Base-by-base conservation (phyloP, 371 early-diverging fungal genomes). In the Phascolomyces articulosus region DNA sequence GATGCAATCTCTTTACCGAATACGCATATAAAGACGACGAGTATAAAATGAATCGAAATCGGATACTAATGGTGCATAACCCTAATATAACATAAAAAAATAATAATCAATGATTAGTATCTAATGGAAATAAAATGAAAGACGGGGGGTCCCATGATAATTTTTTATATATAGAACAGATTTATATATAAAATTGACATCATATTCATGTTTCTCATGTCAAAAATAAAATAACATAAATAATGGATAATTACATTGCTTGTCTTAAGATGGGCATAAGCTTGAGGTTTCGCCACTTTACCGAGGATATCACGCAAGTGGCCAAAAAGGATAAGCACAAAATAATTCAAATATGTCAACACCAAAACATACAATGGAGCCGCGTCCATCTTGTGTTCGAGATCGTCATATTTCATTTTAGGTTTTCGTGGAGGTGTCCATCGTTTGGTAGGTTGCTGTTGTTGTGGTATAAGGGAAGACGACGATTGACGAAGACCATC, bases 1-100 rank as follows among this genome's bases (percentile, higher is more conserved):
- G 16, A 21, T 8, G 8, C n/a, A 31, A 41, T 58, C 21, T 34
- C n/a, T 16, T 47, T 28, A 82, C 82, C 82, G 88, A 70, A 99
- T 97, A 59, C 99, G 90, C 58, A 86, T 78, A 78, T 98, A 99
- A 55, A 99, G 79, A 63, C 96, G 90, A 61, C 99, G 87, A 56
- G 93, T 94, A 85, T 96, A 99, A 82, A 99, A 96, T 69, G 95
- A 96, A 70, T 99, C 96, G 86, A 98, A 95, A 72, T 96, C 96
- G 58, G 95, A 90, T 62, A 93, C 90, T 70, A 96, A 71, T 67
- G 99, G 93, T 40, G 98, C 96, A 80, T 90, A 89, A 40, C 95
- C 93, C 90, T 90, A 40, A 4, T n/a, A 24, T 34, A 2, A 16
- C 23, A 68, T 16, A 48, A n/a, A 48, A 23, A 48, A 20, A 23